Evolutionary conservation across 495 filamentous ascomycete genomes (phyloP).

Genomic region (Parathielavia hyrcaniae): DNA sequence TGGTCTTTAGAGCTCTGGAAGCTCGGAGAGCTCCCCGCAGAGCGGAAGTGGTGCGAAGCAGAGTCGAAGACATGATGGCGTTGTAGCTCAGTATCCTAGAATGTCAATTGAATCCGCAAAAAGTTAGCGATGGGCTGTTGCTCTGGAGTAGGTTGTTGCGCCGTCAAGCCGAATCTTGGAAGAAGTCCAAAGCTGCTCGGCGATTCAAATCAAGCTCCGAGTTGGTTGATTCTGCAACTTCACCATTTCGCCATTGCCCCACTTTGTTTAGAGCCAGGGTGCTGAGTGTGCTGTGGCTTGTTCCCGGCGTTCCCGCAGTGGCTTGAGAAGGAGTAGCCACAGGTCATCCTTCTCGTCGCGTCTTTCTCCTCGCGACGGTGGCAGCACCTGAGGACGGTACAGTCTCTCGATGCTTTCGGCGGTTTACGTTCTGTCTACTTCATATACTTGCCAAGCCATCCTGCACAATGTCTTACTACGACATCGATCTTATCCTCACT

Average conservation of each 20-base stretch:
- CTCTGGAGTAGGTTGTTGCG: not conserved
- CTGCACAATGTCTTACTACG: conserved; percentile 80
- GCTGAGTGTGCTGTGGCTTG: not conserved
- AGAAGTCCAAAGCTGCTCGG: conserved; percentile 11
- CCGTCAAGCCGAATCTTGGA: not conserved
- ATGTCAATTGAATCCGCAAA: conserved; percentile 17
- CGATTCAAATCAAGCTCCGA: conserved; percentile 22
- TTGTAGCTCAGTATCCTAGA: not conserved
- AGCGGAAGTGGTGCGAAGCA: conserved; percentile 46
- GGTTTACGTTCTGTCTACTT: not conserved
- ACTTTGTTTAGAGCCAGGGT: not conserved
- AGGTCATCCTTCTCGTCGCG: too few relatives aligned
- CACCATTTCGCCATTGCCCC: conserved; percentile 30
- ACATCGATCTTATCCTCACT: conserved; percentile 87
- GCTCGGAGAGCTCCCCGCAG: conserved; percentile 42
- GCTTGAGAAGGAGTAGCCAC: too few relatives aligned
- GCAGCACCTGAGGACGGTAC: too few relatives aligned
- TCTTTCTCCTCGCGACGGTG: too few relatives aligned
- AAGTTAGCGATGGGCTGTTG: not conserved
- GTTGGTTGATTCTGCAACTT: conserved; percentile 22
- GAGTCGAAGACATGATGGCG: conserved; percentile 45
- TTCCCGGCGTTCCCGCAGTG: not conserved
- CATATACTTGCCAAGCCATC: too few relatives aligned
- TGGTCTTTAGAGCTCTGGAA: conserved; percentile 36
- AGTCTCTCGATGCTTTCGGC: too few relatives aligned